Conservation (phyloP, 2,329 filamentous ascomycete genomes). For the Diplodia seriata region DNA sequence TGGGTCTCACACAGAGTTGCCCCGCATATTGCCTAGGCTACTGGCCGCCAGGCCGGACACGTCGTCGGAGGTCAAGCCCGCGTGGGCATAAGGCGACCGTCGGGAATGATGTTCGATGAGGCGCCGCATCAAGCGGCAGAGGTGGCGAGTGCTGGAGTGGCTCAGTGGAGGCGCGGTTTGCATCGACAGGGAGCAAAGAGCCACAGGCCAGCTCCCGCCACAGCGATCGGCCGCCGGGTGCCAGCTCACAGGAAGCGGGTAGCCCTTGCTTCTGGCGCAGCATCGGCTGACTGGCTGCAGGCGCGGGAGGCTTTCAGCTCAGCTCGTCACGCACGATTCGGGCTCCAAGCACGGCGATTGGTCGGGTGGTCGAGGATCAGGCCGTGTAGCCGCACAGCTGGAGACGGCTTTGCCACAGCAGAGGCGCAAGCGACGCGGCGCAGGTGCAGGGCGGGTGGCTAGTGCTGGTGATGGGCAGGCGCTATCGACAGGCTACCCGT, state of each 20-base stretch:
- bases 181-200: conserved; percentile 22
- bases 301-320: conserved; percentile 14
- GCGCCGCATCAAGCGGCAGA: neutral
- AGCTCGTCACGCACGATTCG: conserved; percentile 12
- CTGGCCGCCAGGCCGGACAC: conserved; percentile 2
- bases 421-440: conserved; percentile 25
- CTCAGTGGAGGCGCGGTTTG: neutral
- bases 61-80: neutral
- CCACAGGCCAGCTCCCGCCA: conserved; percentile 28
- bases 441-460: neutral
- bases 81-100: conserved; percentile 9
- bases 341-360: neutral
- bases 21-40: conserved; percentile 2
- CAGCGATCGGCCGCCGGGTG: conserved; percentile 27
- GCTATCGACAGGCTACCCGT: conserved; percentile 22
- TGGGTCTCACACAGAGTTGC: conserved; percentile 25
- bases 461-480: conserved; percentile 7
- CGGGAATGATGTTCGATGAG: neutral
- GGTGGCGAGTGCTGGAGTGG: conserved; percentile 18
- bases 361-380: neutral
- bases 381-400: neutral
- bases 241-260: conserved; percentile 14
- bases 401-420: conserved; percentile 10
- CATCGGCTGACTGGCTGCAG: conserved; percentile 27
- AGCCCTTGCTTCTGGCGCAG: conserved; percentile 19